Evolutionary conservation across 2,329 filamentous ascomycete species (phyloP), one percentile per base, ranked within the genome.

Genomic region (Neofusicoccum umdonicola): DNA sequence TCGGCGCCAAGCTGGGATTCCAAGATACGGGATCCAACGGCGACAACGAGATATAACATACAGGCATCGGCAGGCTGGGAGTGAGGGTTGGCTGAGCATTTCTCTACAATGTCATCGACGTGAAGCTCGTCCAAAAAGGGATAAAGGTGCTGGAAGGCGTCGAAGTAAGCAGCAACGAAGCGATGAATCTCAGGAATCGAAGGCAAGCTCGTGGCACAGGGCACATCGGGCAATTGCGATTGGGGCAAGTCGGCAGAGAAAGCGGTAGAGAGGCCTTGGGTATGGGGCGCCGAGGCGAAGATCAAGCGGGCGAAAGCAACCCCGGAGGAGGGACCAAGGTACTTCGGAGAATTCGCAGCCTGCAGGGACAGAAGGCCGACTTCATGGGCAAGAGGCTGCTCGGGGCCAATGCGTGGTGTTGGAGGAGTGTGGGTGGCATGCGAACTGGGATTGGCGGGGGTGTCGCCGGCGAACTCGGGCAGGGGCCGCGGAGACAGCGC

Each of bases 261-360:
- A 76, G 72, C 5, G 76, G 58, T 62, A 15, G 58, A 50, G 12
- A 62, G 58, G 19, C 58, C 58, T 9, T 62, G 58, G 34, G 7
- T 74, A 6, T 62, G 58, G 3, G 58, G 58, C 13, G 58, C 58
- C 3, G 58, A 78, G 22, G 78, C 74, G 12, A 85, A 76, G 68
- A 85, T 78, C 2, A 84, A 73, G 0, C 81, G 80, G 1, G 83
- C 82, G 12, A 85, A 77, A 47, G 84, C 84, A 64, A 83, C 84
- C 1, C 84, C 84, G 42, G 83, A 85, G 0, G 84, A 86, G 2
- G 84, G 84, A 0, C 84, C 84, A 13, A 86, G 82, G 54, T 86
- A 86, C 64, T 81, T 77, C 3, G 80, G 80, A 19, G 83, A 82
- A 48, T 78, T 75, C 27, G 79, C 81, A 3, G 76, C 76, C 1